These are phyloP conservation scores for Starmerella floricola DNA, from an alignment of 805 yeast species.

Conservation along the genomic window DNA sequence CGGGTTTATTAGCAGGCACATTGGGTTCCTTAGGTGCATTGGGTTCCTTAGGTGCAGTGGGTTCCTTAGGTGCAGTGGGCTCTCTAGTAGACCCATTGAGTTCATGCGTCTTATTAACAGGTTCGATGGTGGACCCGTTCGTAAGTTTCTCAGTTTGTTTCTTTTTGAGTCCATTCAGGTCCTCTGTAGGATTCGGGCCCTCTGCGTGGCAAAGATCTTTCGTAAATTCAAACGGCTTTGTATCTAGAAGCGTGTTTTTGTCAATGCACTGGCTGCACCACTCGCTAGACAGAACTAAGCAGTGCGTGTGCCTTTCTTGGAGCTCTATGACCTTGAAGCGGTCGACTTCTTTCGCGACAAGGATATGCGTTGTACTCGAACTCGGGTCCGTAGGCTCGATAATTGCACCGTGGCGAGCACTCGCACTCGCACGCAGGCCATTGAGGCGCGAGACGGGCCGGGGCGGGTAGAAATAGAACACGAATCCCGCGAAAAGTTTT, in stretches of 20 bases:
- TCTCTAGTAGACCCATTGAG: background rate
- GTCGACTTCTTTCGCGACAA: conserved; percentile 17
- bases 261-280: conserved; percentile 30
- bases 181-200: no score
- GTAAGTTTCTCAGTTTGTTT: no score
- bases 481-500: conserved; percentile 6
- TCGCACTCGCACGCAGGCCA: conserved; percentile 14
- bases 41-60: background rate
- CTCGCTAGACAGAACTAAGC: conserved; percentile 15
- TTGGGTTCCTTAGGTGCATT: no score
- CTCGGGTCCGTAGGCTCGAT: conserved; percentile 11
- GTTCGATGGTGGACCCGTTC: no score
- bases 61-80: background rate
- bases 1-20: background rate
- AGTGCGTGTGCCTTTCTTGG: background rate
- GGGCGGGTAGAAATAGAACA: conserved; percentile 16
- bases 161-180: no score
- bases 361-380: conserved; percentile 22
- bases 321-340: conserved; percentile 5
- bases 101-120: no score
- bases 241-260: no score
- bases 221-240: no score
- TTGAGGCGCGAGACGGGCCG: conserved; percentile 10
- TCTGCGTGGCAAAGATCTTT: no score
- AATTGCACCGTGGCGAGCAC: conserved; percentile 23